Conservation (phyloP, 2,329 filamentous ascomycete genomes). For the Plenodomus lindquistii region DNA sequence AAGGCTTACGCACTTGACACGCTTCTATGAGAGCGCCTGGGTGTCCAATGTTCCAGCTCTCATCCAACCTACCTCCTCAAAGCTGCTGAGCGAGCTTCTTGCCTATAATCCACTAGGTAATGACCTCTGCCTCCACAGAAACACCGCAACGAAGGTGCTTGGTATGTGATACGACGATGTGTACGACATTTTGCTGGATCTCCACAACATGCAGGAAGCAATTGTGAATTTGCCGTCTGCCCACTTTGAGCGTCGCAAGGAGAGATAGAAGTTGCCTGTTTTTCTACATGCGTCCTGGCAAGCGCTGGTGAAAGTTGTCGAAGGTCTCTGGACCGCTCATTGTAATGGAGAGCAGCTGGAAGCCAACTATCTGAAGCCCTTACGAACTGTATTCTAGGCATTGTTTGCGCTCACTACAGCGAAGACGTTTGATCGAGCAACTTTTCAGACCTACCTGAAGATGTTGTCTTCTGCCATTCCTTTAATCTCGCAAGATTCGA, state of each 20-base stretch:
- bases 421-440: constrained; percentile 54
- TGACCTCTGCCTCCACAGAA: constrained; percentile 44
- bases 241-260: constrained; percentile 39
- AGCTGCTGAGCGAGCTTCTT: constrained; percentile 20
- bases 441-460: constrained; percentile 58
- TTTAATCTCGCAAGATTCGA: constrained; percentile 2
- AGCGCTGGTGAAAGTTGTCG: constrained; percentile 19
- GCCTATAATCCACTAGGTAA: constrained; percentile 54
- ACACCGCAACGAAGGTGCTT: constrained; percentile 4
- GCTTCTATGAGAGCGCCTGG: constrained; percentile 38
- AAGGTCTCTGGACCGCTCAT: constrained; percentile 15
- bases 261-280: constrained; percentile 39
- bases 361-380: constrained; percentile 23
- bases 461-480: constrained; percentile 31
- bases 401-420: constrained; percentile 50
- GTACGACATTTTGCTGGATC: constrained; percentile 35
- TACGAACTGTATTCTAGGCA: constrained; percentile 53
- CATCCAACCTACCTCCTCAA: constrained; percentile 3
- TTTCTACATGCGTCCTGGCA: constrained; percentile 36
- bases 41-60: constrained; percentile 11
- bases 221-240: constrained; percentile 31
- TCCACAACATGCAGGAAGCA: constrained; percentile 36
- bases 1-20: constrained; percentile 24
- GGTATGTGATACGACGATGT: constrained; percentile 25
- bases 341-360: constrained; percentile 14